Base-by-base conservation (phyloP, 2,329 filamentous ascomycete species). In the Fusarium zealandicum region DNA sequence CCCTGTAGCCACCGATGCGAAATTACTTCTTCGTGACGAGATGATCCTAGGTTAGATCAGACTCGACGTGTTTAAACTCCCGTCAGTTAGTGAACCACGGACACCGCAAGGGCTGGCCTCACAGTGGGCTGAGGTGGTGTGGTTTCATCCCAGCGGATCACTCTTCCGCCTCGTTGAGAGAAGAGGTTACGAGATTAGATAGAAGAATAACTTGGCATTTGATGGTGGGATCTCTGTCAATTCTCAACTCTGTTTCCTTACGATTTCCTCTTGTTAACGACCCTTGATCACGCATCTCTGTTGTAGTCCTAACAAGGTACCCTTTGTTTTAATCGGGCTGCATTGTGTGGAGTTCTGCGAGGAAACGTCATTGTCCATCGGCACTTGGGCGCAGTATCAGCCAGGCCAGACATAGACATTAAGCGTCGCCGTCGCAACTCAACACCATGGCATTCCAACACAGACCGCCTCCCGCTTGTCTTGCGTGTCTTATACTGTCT, bases 121-220 rank as follows among this genome's bases (percentile, higher is more conserved):
- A 30, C 28, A 16, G 50, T 61, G 56, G 49, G 52, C 56, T 47
- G 56, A 63, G 52, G 57, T 63, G 56, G 60, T 63, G 31, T 47
- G 59, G 36, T 61, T 51, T 39, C 40, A 17, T 40, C 48, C 53
- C 57, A 61, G 54, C 48, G 16, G 5, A 39, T 42, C 20, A 16
- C 14, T 10, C n/a, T 27, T 9, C 14, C 33, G 30, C 14, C 36
- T 28, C 17, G 10, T 13, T n/a, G n/a, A 31, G 28, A 58, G 28
- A 52, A 44, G 32, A 18, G 18, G 17, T 38, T 12, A 25, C 35
- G 12, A 31, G n/a, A 30, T 31, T 39, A 32, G 22, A 62, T 51
- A 59, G 45, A 33, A 38, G 14, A 35, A 51, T 35, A 33, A 14
- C 22, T 31, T 47, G 27, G 16, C 30, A 10, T 18, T 25, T 8